Percentiles rank a stretch among this genome's conserved stretches.
Conservation (phyloP, 371 early-diverging fungal species). For the Zopfochytrium polystomum region DNA sequence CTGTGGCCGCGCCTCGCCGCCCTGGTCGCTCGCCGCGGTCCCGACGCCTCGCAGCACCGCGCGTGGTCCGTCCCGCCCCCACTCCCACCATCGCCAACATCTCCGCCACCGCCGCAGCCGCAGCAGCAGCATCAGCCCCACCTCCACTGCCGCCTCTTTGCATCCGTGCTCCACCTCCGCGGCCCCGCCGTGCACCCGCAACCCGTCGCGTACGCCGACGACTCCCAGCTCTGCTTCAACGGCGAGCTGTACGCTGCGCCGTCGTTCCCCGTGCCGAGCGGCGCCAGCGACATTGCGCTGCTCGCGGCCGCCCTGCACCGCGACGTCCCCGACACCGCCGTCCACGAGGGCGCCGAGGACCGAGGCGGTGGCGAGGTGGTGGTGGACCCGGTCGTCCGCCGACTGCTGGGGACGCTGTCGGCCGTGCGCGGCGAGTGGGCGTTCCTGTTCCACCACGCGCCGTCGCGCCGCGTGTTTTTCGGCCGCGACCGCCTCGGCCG, state of each 20-base stretch:
- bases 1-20: not conserved
- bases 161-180: slow-evolving; percentile 77
- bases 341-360: not conserved
- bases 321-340: not conserved
- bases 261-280: slow-evolving; percentile 58
- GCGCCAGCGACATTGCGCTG: not conserved
- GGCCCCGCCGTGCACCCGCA: slow-evolving; percentile 43
- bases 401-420: slow-evolving; percentile 7
- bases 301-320: slow-evolving; percentile 8
- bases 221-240: slow-evolving; percentile 62
- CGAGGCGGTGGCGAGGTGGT: not conserved
- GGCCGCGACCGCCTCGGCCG: slow-evolving; percentile 82
- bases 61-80: not conserved
- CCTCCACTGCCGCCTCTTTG: slow-evolving; percentile 44
- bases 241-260: slow-evolving; percentile 49
- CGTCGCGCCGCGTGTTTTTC: slow-evolving; percentile 62
- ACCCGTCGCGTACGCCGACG: slow-evolving; percentile 28
- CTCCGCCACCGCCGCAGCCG: not conserved
- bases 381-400: slow-evolving; percentile 8
- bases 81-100: not conserved
- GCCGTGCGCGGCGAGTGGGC: slow-evolving; percentile 23
- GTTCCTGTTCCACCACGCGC: slow-evolving; percentile 32
- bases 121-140: not conserved
- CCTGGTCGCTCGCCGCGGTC: slow-evolving; percentile 20
- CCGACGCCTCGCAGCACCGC: not conserved